phyloP scores from a whole-genome alignment of 176 grass and related monocot genomes.

The Phoenix dactylifera region DNA sequence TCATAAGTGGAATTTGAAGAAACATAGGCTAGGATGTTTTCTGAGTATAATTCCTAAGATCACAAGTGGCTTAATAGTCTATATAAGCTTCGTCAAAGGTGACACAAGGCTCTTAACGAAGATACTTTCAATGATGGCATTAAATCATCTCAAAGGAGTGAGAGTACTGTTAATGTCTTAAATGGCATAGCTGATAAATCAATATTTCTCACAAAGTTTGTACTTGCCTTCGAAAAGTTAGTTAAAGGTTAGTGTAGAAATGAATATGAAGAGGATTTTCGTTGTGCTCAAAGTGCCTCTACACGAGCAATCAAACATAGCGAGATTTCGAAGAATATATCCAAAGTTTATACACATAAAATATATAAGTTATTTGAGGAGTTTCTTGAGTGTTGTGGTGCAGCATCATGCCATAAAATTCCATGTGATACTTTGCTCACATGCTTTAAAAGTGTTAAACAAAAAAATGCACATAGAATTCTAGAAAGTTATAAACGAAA shows the following conservation, averaged over 20 bases:
- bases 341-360: slow-evolving; percentile 71
- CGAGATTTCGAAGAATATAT: slow-evolving; percentile 65
- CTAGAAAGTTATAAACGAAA: slow-evolving; percentile 63
- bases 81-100: slow-evolving; percentile 59
- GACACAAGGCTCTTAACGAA: slow-evolving; percentile 59
- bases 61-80: slow-evolving; percentile 75
- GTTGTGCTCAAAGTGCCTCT: slow-evolving; percentile 43
- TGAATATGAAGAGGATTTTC: slow-evolving; percentile 59
- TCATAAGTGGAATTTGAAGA: slow-evolving; percentile 48
- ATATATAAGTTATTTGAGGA: slow-evolving; percentile 73
- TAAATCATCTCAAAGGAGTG: slow-evolving; percentile 49
- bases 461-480: slow-evolving; percentile 50
- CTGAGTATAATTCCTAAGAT: slow-evolving; percentile 58
- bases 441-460: slow-evolving; percentile 56
- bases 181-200: slow-evolving; percentile 41
- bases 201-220: slow-evolving; percentile 28
- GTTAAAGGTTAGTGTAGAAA: slow-evolving; percentile 49
- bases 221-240: slow-evolving; percentile 35
- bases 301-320: slow-evolving; percentile 53
- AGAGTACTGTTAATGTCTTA: slow-evolving; percentile 59
- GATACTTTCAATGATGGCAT: slow-evolving; percentile 57
- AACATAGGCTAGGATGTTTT: slow-evolving; percentile 55
- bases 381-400: slow-evolving; percentile 64
- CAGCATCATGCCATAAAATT: slow-evolving; percentile 40
- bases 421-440: slow-evolving; percentile 52